A percentile compares a stretch with the other conserved stretches of the same genome.
Conservation (phyloP, 768 basidiomycete genomes). For the Pisolithus marmoratus region DNA sequence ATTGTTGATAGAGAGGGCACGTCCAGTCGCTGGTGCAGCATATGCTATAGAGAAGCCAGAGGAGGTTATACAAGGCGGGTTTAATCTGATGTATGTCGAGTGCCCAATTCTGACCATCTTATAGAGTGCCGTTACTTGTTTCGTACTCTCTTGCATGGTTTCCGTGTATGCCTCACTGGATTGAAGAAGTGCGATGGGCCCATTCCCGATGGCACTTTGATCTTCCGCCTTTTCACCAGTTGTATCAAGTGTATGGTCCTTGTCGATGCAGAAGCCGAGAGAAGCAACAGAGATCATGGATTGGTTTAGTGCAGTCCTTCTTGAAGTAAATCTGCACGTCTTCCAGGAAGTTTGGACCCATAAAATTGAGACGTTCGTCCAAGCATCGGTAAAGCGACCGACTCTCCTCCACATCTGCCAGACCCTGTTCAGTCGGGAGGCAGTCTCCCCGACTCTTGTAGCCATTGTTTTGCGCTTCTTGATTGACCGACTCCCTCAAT, state of each 20-base stretch:
- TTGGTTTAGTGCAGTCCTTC: slow-evolving; percentile 64
- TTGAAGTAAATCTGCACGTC: slow-evolving; percentile 83
- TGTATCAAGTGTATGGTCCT: slow-evolving; percentile 80
- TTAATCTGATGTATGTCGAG: background rate
- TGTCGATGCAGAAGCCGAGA: slow-evolving; percentile 66
- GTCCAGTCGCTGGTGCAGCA: slow-evolving; percentile 74
- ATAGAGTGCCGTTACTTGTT: slow-evolving; percentile 83
- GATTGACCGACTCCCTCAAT: slow-evolving; percentile 69
- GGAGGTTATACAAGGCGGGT: slow-evolving; percentile 71
- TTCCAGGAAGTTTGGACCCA: slow-evolving; percentile 96
- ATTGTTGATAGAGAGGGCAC: slow-evolving; percentile 73
- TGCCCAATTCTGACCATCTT: slow-evolving; percentile 2
- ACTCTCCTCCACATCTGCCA: slow-evolving; percentile 82
- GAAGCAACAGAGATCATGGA: slow-evolving; percentile 80
- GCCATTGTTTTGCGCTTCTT: slow-evolving; percentile 87
- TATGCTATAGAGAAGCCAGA: slow-evolving; percentile 81
- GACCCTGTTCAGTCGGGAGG: slow-evolving; percentile 71
- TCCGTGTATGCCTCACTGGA: slow-evolving; percentile 70
- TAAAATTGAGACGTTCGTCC: slow-evolving; percentile 88
- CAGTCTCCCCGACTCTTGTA: slow-evolving; percentile 73
- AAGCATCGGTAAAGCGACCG: slow-evolving; percentile 68
- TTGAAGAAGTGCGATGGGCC: slow-evolving; percentile 78
- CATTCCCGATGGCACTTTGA: slow-evolving; percentile 77
- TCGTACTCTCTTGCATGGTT: slow-evolving; percentile 83
- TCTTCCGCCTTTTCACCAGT: slow-evolving; percentile 83